Conservation (phyloP, 2,329 filamentous ascomycete genomes). For the Nothophoma quercina region DNA sequence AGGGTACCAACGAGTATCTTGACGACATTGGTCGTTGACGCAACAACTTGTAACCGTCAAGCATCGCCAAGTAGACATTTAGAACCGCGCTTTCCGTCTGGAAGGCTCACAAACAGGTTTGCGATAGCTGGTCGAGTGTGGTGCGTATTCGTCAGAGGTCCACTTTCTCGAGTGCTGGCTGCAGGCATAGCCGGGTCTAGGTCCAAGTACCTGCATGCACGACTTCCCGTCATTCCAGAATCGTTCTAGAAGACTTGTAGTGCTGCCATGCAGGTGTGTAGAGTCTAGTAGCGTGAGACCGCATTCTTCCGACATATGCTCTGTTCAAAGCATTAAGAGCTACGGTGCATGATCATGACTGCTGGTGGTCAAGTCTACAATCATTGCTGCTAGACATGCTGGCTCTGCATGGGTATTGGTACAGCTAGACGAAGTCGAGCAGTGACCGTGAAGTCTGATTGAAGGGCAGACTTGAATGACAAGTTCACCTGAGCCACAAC, state of each 20-base stretch:
- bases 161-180: background rate
- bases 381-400: too few species aligned
- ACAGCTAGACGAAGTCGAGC: too few species aligned
- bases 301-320: too few species aligned
- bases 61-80: too few species aligned
- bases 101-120: constrained; percentile 1
- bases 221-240: background rate
- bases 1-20: too few species aligned
- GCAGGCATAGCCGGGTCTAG: constrained; percentile 3
- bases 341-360: background rate
- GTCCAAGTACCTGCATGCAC: constrained; percentile 12
- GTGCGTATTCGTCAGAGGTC: constrained; percentile 2
- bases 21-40: background rate
- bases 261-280: background rate
- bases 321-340: too few species aligned
- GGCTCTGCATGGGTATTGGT: too few species aligned
- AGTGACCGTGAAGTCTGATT: too few species aligned
- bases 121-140: background rate
- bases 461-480: too few species aligned
- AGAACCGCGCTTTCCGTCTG: constrained; percentile 7
- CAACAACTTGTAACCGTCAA: background rate
- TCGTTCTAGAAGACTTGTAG: constrained; percentile 7
- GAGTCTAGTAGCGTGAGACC: background rate
- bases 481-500: too few species aligned
- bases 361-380: too few species aligned